These are phyloP conservation scores for Aspergillus nomiae DNA, from an alignment of 2,329 filamentous ascomycete species.

Conservation along the genomic window DNA sequence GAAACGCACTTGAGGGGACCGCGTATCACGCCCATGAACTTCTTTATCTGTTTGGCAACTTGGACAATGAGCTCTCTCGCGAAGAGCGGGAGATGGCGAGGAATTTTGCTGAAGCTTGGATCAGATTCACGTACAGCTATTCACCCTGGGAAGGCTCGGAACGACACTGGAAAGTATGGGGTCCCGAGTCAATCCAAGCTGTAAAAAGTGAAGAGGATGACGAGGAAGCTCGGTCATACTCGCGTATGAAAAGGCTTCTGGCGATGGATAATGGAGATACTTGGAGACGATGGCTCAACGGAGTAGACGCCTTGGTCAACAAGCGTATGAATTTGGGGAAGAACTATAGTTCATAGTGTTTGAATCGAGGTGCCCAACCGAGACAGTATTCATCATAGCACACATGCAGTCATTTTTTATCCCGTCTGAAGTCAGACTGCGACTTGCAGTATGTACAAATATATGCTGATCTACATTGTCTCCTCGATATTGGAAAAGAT, in stretches of 20 bases:
- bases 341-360: not conserved
- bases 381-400: not conserved
- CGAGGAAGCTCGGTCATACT: slow-evolving; percentile 21
- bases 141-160: slow-evolving; percentile 17
- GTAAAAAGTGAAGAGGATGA: slow-evolving; percentile 25
- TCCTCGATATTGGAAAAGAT: too few relatives aligned
- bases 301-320: slow-evolving; percentile 26
- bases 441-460: not conserved
- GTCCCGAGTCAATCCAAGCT: slow-evolving; percentile 14
- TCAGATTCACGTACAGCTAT: slow-evolving; percentile 24
- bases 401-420: too few relatives aligned
- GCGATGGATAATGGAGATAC: slow-evolving; percentile 17
- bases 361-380: not conserved
- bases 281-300: slow-evolving; percentile 24
- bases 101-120: slow-evolving; percentile 26
- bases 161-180: slow-evolving; percentile 28
- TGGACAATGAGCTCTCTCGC: slow-evolving; percentile 23
- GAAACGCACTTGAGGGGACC: slow-evolving; percentile 26
- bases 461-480: not conserved
- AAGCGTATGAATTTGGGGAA: slow-evolving; percentile 22
- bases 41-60: slow-evolving; percentile 27
- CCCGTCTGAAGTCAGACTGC: too few relatives aligned
- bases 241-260: slow-evolving; percentile 23
- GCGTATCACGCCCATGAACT: slow-evolving; percentile 32
- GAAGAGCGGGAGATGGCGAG: slow-evolving; percentile 19